phyloP scores from a whole-genome alignment of 129 eudicot genomes.

The Helianthus annuus region DNA sequence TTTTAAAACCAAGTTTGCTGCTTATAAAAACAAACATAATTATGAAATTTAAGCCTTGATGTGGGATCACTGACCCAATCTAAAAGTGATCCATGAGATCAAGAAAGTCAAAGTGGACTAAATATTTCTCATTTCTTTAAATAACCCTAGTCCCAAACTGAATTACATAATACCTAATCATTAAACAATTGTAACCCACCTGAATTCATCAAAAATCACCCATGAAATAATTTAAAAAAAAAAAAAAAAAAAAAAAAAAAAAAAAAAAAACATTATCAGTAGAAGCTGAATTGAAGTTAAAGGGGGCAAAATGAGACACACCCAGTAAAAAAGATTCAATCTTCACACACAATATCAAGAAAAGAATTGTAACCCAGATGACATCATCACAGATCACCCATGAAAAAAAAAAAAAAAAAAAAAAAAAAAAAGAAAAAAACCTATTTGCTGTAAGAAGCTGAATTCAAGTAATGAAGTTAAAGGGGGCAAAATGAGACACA shows the following conservation, averaged over 20 bases:
- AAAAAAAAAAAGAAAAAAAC: too few species aligned
- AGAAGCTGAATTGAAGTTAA: constrained; percentile 14
- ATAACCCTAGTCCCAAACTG: constrained; percentile 23
- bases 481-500: not conserved
- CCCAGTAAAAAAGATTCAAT: constrained; percentile 12
- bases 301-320: not conserved
- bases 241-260: too few species aligned
- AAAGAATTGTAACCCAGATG: too few species aligned
- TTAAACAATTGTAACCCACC: constrained; percentile 16
- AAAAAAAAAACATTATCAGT: not conserved
- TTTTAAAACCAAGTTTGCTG: not conserved
- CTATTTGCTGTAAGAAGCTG: too few species aligned
- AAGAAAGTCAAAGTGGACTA: constrained; percentile 14
- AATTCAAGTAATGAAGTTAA: constrained; percentile 20
- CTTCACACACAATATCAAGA: not conserved
- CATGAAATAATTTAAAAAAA: not conserved
- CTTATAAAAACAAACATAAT: constrained; percentile 5
- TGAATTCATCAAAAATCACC: constrained; percentile 19
- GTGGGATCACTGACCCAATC: constrained; percentile 30
- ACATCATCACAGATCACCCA: too few species aligned
- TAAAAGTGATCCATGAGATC: constrained; percentile 13
- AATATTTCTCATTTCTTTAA: constrained; percentile 1
- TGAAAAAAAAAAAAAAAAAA: too few species aligned
- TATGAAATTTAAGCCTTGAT: not conserved
- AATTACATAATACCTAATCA: not conserved